A percentile compares a stretch with the other conserved stretches of the same genome.
Evolutionary conservation across 371 early-diverging fungal species (phyloP).

Genomic region (Syncephalastrum contaminatum): DNA sequence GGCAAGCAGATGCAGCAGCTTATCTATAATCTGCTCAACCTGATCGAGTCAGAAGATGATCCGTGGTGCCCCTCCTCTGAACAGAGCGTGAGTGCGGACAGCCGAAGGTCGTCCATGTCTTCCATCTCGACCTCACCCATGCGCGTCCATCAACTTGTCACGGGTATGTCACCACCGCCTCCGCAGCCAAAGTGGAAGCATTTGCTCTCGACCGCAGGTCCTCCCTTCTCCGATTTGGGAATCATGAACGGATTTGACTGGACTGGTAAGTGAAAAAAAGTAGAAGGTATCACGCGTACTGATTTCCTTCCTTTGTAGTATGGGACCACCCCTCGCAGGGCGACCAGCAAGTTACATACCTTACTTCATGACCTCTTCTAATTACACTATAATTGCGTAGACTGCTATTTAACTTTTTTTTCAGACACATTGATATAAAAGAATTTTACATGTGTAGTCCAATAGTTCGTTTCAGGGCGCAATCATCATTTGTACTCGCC

Average conservation of each 20-base stretch:
- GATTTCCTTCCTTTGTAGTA: background rate
- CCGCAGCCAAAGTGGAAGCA: background rate
- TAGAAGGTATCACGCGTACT: background rate
- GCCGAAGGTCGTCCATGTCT: background rate
- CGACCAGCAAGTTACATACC: too few relatives aligned
- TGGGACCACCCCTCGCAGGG: background rate
- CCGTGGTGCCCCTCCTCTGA: too few relatives aligned
- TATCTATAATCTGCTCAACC: background rate
- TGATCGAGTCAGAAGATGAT: background rate
- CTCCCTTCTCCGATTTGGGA: slow-evolving; percentile 3
- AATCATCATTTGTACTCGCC: too few relatives aligned
- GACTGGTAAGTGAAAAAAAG: slow-evolving; percentile 1
- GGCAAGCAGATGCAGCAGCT: background rate
- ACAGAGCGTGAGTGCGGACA: background rate
- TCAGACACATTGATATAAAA: too few relatives aligned
- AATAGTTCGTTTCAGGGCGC: too few relatives aligned
- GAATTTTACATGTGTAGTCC: too few relatives aligned
- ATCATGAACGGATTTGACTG: background rate
- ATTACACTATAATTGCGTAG: too few relatives aligned
- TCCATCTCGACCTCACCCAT: too few relatives aligned
- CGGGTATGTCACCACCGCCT: too few relatives aligned
- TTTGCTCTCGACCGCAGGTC: background rate
- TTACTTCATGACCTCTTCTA: too few relatives aligned
- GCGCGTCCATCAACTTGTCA: too few relatives aligned
- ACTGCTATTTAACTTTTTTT: too few relatives aligned